Conservation (phyloP, 2,329 filamentous ascomycete species). For the Xylaria sp. region DNA sequence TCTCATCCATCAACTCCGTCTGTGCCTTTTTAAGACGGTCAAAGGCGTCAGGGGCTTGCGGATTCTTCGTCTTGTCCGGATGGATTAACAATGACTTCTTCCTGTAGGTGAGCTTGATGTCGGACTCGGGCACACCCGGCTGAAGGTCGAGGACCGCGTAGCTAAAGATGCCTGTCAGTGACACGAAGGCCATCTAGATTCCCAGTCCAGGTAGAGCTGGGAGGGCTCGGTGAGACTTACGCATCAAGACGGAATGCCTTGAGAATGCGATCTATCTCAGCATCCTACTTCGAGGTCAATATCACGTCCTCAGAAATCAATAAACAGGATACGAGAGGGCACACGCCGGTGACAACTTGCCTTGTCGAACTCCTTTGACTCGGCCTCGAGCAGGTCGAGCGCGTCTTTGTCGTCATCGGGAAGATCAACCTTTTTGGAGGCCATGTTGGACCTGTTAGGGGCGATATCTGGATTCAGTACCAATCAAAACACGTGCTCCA, state of each 20-base stretch:
- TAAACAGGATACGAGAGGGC: background rate
- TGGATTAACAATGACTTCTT: conserved; percentile 99
- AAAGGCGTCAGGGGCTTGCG: conserved; percentile 87
- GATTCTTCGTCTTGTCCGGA: conserved; percentile 94
- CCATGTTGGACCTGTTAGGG: conserved; percentile 38
- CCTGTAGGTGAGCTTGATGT: conserved; percentile 92
- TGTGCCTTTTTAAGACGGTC: conserved; percentile 95
- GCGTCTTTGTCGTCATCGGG: conserved; percentile 61
- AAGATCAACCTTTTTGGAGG: conserved; percentile 38
- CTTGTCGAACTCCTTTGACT: conserved; percentile 89
- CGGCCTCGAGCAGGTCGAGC: conserved; percentile 73
- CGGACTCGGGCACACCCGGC: conserved; percentile 88
- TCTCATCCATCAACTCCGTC: conserved; percentile 86
- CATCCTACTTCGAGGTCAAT: conserved; percentile 58
- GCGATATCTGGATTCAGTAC: background rate
- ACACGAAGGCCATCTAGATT: background rate
- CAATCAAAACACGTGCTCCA: background rate
- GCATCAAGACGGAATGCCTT: conserved; percentile 74
- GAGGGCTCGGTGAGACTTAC: conserved; percentile 33
- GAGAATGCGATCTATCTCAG: conserved; percentile 90
- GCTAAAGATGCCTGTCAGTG: conserved; percentile 36
- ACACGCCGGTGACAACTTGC: conserved; percentile 37
- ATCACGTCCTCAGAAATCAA: background rate
- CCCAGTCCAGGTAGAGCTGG: background rate
- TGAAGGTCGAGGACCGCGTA: conserved; percentile 95